Base-by-base conservation (phyloP, 2,329 filamentous ascomycete species). In the Aspergillus glaucus region DNA sequence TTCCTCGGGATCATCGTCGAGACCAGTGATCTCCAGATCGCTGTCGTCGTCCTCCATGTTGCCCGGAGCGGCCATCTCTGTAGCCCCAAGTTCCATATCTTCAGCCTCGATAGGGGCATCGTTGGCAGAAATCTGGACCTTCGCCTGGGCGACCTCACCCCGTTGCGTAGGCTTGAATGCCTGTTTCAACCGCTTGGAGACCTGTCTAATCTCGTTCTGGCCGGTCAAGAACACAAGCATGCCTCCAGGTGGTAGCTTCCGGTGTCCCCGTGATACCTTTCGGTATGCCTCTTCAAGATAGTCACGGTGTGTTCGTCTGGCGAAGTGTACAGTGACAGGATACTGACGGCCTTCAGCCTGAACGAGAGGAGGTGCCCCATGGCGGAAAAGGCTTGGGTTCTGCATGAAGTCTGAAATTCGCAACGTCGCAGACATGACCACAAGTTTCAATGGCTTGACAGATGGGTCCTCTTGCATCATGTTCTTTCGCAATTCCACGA, bases 381-480 rank as follows among this genome's bases (percentile, higher is more conserved):
- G 77, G 3, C 84, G 75, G 68, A 98, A 98, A 0, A 98, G 75
- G 14, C 79, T 84, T 7, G 81, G 73, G 62, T 98, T 97, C 62
- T 89, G 81, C 0, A 88, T 89, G 58, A 98, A 87, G 62, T 97
- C 92, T 10, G 89, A 87, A 42, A 97, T 88, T 50, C 90, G 80
- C 30, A 98, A 76, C 2, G 93, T 98, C 40, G 93, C 93, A 51
- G 92, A 97, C 94, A 98, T 98, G 70, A 98, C 95, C 51, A 98
- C 82, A 7, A 98, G 78, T 70, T 97, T 98, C 46, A 98, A 71
- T 0, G 91, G 90, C 55, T 84, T 85, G 24, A 87, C 72, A 1
- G 80, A 79, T 0, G 84, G 73, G 51, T 93, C 81, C 65, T 93
- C 86, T 51, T 79, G 74, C 6, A 81, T 81, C 71, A 96, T 79